Base-by-base conservation (phyloP, 257 asterid genomes). In the Vinca minor region DNA sequence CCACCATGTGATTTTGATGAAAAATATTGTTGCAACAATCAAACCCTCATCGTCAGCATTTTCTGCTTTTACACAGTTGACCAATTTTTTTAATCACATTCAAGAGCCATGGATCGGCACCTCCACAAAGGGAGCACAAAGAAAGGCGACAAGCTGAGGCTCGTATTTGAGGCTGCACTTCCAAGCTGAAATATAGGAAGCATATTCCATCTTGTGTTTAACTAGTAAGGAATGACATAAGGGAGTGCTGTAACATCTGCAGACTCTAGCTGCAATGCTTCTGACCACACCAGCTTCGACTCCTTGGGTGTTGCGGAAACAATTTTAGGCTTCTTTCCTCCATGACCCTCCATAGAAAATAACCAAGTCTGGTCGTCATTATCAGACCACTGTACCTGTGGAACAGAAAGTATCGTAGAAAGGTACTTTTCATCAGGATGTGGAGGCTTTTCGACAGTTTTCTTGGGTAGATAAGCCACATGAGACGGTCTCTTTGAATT, bases 151-250 rank as follows among this genome's bases (percentile, higher is more conserved):
- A 28, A 46, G 21, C 4, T 12, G 45, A 67, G 59, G 3, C 5
- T 35, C 32, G 34, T 12, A 6, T 39, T 2, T 28, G 62, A 52
- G 31, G 44, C 44, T n/a, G n/a, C n/a, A n/a, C n/a, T 13, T 50
- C 18, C 21, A 35, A 32, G n/a, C n/a, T n/a, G n/a, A n/a, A 25
- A 29, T 11, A 21, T 25, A n/a, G 29, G 12, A 60, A 36, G 46
- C 26, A 50, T n/a, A n/a, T 53, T 38, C 44, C 62, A 53, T 39
- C 57, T 29, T 29, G 21, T 13, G 50, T 41, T 38, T 28, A 38
- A 44, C 73, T 82, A 85, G 73, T 74, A 85, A 50, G 85, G 92
- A 70, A 85, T 68, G 69, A 82, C 92, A 57, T 82, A 82, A 1
- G 92, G 92, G 72, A 85, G 50, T 3, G 79, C 88, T 28, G 50